Percentiles rank a stretch among this genome's conserved stretches.
These are phyloP conservation scores for Cladosporium sp. DNA, from an alignment of 2,329 filamentous ascomycete species.

Conservation along the genomic window DNA sequence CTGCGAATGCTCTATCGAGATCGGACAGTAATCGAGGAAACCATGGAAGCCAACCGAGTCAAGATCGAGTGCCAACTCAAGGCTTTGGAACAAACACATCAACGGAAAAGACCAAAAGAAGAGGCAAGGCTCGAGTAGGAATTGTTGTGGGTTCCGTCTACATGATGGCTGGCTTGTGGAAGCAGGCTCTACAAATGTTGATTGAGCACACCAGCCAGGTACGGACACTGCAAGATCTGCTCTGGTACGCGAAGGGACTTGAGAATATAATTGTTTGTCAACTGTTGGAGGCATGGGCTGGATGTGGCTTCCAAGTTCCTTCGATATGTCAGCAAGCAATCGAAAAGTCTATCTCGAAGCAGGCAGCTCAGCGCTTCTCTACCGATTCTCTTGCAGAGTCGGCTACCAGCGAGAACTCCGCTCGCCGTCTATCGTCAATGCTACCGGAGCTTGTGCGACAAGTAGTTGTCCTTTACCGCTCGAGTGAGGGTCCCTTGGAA, in stretches of 20 bases:
- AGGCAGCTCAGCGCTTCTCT: slow-evolving; percentile 21
- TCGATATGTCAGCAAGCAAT: slow-evolving; percentile 29
- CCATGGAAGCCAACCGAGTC: slow-evolving; percentile 29
- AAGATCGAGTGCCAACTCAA: slow-evolving; percentile 58
- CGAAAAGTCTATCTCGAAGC: slow-evolving; percentile 23
- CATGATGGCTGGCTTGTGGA: slow-evolving; percentile 85
- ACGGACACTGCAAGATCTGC: slow-evolving; percentile 76
- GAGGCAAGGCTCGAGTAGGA: slow-evolving; percentile 72
- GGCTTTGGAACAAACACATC: slow-evolving; percentile 61
- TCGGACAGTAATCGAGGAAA: slow-evolving; percentile 31
- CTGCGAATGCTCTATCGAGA: slow-evolving; percentile 33
- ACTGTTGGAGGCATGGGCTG: slow-evolving; percentile 77
- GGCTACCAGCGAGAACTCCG: slow-evolving; percentile 26
- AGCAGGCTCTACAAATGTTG: slow-evolving; percentile 79
- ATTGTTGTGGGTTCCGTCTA: slow-evolving; percentile 82
- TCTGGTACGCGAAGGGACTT: slow-evolving; percentile 96
- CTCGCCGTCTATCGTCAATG: slow-evolving; percentile 51
- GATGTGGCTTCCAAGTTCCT: slow-evolving; percentile 72
- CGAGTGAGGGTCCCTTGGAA: slow-evolving; percentile 59
- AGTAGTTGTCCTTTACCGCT: slow-evolving; percentile 69
- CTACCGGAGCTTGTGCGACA: slow-evolving; percentile 72
- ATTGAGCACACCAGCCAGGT: slow-evolving; percentile 74
- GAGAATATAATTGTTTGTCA: slow-evolving; percentile 82
- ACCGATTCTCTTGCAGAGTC: slow-evolving; percentile 3
- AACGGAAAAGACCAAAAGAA: slow-evolving; percentile 61